Conservation (phyloP, 192 early-diverging fungal genomes). For the Pecoramyces ruminantium region DNA sequence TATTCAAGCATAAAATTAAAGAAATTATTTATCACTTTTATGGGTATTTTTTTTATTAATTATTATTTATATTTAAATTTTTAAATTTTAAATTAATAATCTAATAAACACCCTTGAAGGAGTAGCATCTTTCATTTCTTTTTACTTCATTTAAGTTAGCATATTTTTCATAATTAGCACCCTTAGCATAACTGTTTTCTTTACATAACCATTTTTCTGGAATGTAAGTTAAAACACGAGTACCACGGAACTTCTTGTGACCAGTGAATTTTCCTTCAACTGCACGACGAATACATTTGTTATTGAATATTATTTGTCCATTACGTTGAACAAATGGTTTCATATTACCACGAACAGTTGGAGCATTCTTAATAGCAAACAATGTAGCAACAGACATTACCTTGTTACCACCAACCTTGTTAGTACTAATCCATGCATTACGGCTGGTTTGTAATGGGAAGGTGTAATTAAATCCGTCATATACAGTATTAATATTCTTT, state of each 20-base stretch:
- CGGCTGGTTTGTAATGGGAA: background rate
- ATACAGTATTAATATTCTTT: background rate
- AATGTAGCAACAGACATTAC: background rate
- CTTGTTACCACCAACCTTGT: background rate
- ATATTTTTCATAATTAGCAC: background rate
- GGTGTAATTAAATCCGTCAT: background rate
- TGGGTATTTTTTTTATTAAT: no score
- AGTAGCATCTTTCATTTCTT: background rate
- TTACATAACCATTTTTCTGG: background rate
- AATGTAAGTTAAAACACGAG: background rate
- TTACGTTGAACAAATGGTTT: background rate
- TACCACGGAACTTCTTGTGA: background rate
- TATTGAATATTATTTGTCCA: background rate
- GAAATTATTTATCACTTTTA: no score
- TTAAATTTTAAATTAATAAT: background rate
- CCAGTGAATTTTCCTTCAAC: background rate
- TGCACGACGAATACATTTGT: background rate
- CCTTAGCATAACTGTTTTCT: background rate
- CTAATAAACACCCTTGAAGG: background rate
- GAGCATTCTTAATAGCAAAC: background rate
- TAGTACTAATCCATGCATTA: background rate
- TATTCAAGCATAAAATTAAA: no score
- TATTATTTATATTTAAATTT: no score
- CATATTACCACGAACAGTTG: background rate
- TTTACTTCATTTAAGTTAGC: background rate